phyloP scores from a whole-genome alignment of 2,329 filamentous ascomycete genomes.

The Penicillium sp. region DNA sequence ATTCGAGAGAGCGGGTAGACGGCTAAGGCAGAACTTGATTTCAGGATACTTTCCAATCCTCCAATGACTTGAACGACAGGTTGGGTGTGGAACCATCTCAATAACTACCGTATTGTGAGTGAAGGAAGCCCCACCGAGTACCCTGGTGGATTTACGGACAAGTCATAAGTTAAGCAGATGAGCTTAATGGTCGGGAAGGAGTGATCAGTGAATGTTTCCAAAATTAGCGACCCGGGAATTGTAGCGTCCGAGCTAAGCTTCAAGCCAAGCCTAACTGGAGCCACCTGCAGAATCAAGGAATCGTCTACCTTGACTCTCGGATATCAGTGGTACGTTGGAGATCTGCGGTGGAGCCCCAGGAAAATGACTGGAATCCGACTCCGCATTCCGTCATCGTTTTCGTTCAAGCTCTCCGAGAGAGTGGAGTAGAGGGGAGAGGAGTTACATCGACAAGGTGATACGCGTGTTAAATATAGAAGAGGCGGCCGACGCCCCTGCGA shows the following conservation, averaged over 20 bases:
- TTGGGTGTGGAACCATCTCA: background rate
- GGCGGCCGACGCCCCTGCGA: background rate
- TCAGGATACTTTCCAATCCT: background rate
- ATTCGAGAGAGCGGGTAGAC: background rate
- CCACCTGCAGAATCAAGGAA: background rate
- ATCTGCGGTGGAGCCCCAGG: background rate
- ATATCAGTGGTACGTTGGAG: background rate
- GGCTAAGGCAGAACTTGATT: background rate
- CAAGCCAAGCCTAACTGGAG: background rate
- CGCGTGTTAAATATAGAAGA: conserved; percentile 2
- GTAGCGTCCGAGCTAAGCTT: conserved; percentile 1
- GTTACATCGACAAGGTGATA: background rate
- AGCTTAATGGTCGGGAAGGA: background rate
- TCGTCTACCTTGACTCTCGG: background rate
- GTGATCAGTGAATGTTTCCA: background rate
- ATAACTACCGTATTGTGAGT: background rate
- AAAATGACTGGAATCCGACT: background rate
- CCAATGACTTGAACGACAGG: background rate
- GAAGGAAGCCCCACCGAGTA: background rate
- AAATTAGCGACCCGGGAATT: background rate
- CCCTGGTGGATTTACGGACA: background rate
- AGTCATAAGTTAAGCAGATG: too few relatives aligned
- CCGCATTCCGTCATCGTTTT: background rate
- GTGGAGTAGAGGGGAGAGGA: conserved; percentile 3
- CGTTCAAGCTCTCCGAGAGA: conserved; percentile 2